Evolutionary conservation across 177 flowering plant species (phyloP).

Genomic region (Vitis hybrid): DNA sequence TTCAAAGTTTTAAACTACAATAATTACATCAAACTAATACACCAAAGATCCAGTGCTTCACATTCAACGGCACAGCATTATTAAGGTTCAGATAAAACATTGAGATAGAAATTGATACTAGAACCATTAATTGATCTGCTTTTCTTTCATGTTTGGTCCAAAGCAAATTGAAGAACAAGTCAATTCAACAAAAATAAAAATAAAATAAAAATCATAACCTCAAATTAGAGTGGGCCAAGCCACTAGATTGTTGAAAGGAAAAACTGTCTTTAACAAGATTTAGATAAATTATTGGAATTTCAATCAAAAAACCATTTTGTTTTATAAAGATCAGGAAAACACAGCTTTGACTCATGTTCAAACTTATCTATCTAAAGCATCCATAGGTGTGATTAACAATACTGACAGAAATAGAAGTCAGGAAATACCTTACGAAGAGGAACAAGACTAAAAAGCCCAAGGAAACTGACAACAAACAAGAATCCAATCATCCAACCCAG

Average conservation of each 20-base stretch:
- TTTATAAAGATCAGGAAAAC: background rate
- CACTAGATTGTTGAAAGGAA: background rate
- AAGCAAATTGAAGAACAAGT: background rate
- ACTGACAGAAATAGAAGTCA: background rate
- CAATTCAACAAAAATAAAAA: too few relatives aligned
- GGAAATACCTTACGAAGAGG: constrained; percentile 89
- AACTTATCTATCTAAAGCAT: background rate
- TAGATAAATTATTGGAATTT: background rate
- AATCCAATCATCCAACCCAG: constrained; percentile 95
- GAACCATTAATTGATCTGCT: background rate
- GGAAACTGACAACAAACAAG: constrained; percentile 88
- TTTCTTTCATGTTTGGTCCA: background rate
- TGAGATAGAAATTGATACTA: background rate
- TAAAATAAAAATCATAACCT: background rate
- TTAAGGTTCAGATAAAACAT: too few relatives aligned
- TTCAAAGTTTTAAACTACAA: background rate
- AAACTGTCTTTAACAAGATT: background rate
- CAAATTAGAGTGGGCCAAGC: background rate
- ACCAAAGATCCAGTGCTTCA: background rate
- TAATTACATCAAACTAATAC: background rate
- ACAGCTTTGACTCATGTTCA: background rate
- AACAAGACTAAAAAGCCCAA: constrained; percentile 89
- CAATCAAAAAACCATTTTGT: too few relatives aligned
- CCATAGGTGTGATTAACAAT: background rate
- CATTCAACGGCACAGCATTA: background rate